Conservation (phyloP, 2,329 filamentous ascomycete genomes). For the Sporothrix globosa region DNA sequence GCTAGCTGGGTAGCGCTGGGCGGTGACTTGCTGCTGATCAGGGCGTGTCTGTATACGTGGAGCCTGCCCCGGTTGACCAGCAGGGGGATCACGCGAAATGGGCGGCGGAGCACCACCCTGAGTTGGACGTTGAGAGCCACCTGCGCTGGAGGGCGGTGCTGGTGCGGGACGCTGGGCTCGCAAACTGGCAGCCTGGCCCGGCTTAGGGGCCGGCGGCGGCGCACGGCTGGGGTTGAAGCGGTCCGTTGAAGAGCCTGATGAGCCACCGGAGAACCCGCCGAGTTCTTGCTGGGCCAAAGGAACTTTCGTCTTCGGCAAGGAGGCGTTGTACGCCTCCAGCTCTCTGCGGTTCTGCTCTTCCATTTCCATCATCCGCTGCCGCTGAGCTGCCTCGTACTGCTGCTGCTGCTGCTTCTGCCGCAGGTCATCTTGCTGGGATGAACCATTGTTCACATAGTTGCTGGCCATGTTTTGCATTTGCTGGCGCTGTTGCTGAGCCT, state of each 20-base stretch:
- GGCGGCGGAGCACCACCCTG: slow-evolving; percentile 56
- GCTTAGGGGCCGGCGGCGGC: slow-evolving; percentile 76
- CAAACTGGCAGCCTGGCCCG: slow-evolving; percentile 58
- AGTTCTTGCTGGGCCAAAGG: slow-evolving; percentile 89
- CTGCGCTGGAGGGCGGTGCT: slow-evolving; percentile 60
- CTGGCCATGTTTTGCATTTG: slow-evolving; percentile 62
- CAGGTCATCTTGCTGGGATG: slow-evolving; percentile 56
- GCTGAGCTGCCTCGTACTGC: slow-evolving; percentile 62
- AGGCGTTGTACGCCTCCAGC: slow-evolving; percentile 85
- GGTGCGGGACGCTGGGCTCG: slow-evolving; percentile 81
- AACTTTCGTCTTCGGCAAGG: slow-evolving; percentile 77
- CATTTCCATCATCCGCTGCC: slow-evolving; percentile 57
- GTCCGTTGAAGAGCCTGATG: slow-evolving; percentile 54
- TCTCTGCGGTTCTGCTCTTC: slow-evolving; percentile 74
- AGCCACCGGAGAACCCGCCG: slow-evolving; percentile 65
- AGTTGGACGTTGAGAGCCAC: slow-evolving; percentile 50
- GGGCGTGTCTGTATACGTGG: slow-evolving; percentile 51
- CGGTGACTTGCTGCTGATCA: slow-evolving; percentile 52
- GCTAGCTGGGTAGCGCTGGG: slow-evolving; percentile 63
- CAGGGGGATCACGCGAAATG: slow-evolving; percentile 47
- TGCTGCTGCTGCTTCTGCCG: slow-evolving; percentile 61
- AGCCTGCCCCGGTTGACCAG: slow-evolving; percentile 44
- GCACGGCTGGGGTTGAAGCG: slow-evolving; percentile 86
- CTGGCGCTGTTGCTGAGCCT: slow-evolving; percentile 57
- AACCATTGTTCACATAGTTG: slow-evolving; percentile 58